Base-by-base conservation (phyloP, 768 basidiomycete genomes). In the Xerocomellus intermedius region DNA sequence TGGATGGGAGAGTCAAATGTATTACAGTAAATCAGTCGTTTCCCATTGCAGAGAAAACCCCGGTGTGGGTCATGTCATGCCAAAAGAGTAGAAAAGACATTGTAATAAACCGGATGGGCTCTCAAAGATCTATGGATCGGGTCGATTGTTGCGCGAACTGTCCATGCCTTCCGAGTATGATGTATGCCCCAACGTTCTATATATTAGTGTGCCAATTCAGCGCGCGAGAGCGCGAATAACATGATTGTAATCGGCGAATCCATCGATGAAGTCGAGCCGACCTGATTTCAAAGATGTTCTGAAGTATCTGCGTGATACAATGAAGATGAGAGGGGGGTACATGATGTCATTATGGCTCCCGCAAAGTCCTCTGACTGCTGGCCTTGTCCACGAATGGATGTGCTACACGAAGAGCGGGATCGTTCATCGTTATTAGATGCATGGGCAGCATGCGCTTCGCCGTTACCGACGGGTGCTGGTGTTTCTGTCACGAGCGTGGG, bases 221-320 rank as follows among this genome's bases (percentile, higher is more conserved):
- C 43, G 38, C 41, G 37, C 35, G 42, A 49, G 52, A 54, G 57
- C 42, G 51, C 32, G 22, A 41, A 42, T 48, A 50, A 46, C 42
- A 54, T 36, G 58, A 35, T 41, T 56, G 32, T 52, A 60, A 56
- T 56, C 39, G 46, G 57, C 26, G 43, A 48, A 50, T 59, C 58
- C 51, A 49, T 78, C 5, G 76, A 75, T 28, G 79, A 77, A 48
- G 81, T 80, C 38, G 75, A 75, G 37, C 79, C 67, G 44, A 71
- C 66, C 52, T 75, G 77, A 61, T 79, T 81, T 53, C 70, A 65
- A 44, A 48, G 52, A 32, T 57, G 59, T 50, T 56, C 61, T 61
- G 60, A 52, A 54, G 55, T 53, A 56, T 66, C 58, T 46, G 55
- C 48, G 53, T 64, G 64, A 42, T 62, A 65, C 42, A 64, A 55